These are phyloP conservation scores for Lepidopterella palustris DNA, from an alignment of 495 filamentous ascomycete species.

Conservation along the genomic window DNA sequence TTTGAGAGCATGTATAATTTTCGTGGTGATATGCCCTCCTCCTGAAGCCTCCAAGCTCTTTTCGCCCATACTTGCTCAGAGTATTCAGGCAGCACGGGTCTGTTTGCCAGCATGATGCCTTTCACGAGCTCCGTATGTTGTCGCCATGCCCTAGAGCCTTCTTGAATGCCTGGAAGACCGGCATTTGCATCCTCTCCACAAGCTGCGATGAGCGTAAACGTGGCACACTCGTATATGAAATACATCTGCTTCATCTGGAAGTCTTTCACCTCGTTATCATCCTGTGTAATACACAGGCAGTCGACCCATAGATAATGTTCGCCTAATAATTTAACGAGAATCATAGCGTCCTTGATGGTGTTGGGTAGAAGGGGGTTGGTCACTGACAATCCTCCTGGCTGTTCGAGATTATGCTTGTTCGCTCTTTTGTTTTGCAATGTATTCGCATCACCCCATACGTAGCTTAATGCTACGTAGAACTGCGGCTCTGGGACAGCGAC, in stretches of 20 bases:
- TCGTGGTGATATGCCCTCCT: no score
- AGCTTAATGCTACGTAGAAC: constrained; percentile 5
- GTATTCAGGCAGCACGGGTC: no score
- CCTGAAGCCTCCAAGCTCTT: no score
- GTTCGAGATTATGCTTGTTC: background rate
- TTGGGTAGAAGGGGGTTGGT: background rate
- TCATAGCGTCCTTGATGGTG: constrained; percentile 9
- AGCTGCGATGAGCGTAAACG: no score
- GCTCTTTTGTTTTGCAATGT: background rate
- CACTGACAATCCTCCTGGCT: background rate
- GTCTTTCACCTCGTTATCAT: background rate
- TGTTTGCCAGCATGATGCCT: no score
- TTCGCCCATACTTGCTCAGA: no score
- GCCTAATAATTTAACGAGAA: background rate
- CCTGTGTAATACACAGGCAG: constrained; percentile 2
- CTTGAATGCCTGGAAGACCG: no score
- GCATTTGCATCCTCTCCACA: no score
- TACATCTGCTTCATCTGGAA: background rate
- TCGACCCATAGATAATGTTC: constrained; percentile 10
- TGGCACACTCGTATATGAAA: no score
- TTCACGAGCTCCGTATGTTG: no score
- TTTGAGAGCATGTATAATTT: no score
- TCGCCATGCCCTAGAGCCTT: no score
- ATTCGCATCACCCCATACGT: background rate
- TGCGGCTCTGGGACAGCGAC: background rate